These are phyloP conservation scores for Xylaria sp. DNA, from an alignment of 2,329 filamentous ascomycete species.

Conservation along the genomic window DNA sequence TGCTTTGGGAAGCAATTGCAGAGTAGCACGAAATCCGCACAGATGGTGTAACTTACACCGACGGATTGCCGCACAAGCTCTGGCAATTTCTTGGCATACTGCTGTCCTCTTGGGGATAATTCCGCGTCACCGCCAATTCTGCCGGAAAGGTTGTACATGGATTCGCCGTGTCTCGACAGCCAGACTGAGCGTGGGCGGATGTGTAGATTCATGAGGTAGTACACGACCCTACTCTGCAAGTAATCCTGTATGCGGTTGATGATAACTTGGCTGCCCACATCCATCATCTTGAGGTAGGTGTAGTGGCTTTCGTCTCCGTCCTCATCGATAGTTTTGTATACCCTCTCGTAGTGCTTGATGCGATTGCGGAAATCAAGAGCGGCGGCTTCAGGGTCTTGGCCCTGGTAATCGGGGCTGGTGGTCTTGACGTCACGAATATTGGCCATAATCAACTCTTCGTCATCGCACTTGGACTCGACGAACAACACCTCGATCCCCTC, in stretches of 20 bases:
- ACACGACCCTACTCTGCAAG: constrained; percentile 92
- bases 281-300: constrained; percentile 96
- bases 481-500: constrained; percentile 90
- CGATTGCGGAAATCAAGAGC: constrained; percentile 91
- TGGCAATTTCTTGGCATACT: constrained; percentile 85
- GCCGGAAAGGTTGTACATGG: constrained; percentile 86
- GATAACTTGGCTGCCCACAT: constrained; percentile 93
- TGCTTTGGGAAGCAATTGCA: not conserved
- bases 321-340: constrained; percentile 91
- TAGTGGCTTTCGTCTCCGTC: constrained; percentile 78
- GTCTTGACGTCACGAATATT: constrained; percentile 98
- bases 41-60: constrained; percentile 64
- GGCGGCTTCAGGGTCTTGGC: constrained; percentile 90
- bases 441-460: constrained; percentile 95
- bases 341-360: constrained; percentile 96
- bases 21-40: not conserved
- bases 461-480: constrained; percentile 95
- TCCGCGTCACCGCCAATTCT: constrained; percentile 92
- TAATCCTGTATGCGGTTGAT: constrained; percentile 99
- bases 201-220: constrained; percentile 98
- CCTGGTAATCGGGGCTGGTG: constrained; percentile 91
- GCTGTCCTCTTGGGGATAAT: constrained; percentile 83
- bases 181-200: constrained; percentile 96
- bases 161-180: constrained; percentile 95
- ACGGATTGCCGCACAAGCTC: constrained; percentile 85